A percentile compares a stretch with the other conserved stretches of the same genome.
Conservation (phyloP, 169 alveolate genomes). For the Toxoplasma gondii region DNA sequence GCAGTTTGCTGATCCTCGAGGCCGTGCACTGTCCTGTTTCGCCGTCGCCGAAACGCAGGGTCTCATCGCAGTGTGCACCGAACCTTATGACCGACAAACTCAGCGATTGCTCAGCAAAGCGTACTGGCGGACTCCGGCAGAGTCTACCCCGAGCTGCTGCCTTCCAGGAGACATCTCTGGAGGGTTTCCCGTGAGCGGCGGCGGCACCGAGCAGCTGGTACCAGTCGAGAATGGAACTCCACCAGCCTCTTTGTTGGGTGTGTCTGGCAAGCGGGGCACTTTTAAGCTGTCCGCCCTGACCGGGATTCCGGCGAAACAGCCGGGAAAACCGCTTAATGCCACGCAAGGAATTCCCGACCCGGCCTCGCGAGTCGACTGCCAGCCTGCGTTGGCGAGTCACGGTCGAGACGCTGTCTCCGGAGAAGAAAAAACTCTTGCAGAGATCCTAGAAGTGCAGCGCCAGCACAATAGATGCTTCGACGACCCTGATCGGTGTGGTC, state of each 20-base stretch:
- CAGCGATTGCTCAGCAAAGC: neutral
- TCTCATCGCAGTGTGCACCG: constrained; percentile 30
- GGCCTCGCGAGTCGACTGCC: neutral
- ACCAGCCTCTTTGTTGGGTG: neutral
- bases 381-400: neutral
- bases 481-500: constrained; percentile 7
- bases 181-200: neutral
- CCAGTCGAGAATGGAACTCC: neutral
- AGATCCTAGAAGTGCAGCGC: neutral
- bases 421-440: neutral
- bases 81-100: neutral
- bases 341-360: neutral
- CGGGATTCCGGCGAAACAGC: neutral
- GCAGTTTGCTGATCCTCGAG: constrained; percentile 52
- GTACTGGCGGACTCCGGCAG: neutral
- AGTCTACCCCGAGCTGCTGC: neutral
- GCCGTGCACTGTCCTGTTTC: constrained; percentile 44
- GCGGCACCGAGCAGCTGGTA: neutral
- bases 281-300: no score
- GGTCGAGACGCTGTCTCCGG: neutral
- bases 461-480: neutral
- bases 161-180: neutral
- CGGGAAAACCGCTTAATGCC: neutral
- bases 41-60: constrained; percentile 30
- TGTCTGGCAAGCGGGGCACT: no score